phyloP scores from a whole-genome alignment of 2,329 filamentous ascomycete species.

The Colletotrichum sp. region DNA sequence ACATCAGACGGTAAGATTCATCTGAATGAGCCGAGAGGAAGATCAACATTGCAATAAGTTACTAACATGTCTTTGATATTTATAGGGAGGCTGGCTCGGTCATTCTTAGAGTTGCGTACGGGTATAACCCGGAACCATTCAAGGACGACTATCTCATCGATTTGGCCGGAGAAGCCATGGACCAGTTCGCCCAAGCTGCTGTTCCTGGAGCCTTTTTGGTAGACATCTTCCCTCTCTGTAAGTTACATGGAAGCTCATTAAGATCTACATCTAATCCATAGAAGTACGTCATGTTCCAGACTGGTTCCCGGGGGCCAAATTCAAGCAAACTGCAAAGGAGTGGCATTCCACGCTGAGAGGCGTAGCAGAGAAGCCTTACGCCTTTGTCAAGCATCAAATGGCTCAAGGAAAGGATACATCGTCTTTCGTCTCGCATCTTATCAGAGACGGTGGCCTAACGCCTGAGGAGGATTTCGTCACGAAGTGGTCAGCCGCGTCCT shows the following conservation, averaged over 20 bases:
- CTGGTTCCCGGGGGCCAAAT: conserved; percentile 22
- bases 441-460: neutral
- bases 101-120: conserved; percentile 22
- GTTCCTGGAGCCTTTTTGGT: conserved; percentile 22
- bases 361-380: conserved; percentile 15
- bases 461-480: neutral
- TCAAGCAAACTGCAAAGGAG: conserved; percentile 11
- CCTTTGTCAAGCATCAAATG: conserved; percentile 28
- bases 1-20: conserved; percentile 44
- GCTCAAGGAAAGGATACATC: conserved; percentile 7
- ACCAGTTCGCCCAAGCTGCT: conserved; percentile 16
- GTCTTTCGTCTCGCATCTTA: conserved; percentile 6
- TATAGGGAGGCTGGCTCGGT: conserved; percentile 14
- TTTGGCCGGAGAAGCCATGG: conserved; percentile 5
- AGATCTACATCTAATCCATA: neutral
- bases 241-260: neutral
- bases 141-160: conserved; percentile 19
- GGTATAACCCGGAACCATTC: conserved; percentile 18
- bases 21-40: neutral
- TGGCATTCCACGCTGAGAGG: conserved; percentile 1
- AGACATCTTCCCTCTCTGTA: conserved; percentile 21
- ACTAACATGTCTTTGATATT: fast-evolving
- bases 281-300: conserved; percentile 28
- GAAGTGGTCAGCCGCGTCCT: conserved; percentile 6
- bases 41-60: fast-evolving